A percentile compares a stretch with the other conserved stretches of the same genome.
phyloP scores from a whole-genome alignment of 1,284 basidiomycete genomes.

The Gymnopus androsaceus region DNA sequence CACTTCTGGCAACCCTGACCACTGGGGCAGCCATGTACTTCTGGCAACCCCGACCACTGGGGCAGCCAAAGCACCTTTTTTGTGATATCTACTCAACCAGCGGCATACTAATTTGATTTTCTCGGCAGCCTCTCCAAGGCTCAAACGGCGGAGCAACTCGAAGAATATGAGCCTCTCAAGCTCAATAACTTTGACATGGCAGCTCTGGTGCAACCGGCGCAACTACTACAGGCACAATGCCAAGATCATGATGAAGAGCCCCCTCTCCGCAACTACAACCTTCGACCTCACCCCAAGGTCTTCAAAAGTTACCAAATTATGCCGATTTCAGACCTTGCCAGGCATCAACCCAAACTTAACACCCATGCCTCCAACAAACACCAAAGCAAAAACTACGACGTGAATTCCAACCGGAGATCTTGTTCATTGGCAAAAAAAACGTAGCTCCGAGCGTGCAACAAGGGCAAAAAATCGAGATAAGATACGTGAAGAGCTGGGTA shows the following conservation, averaged over 20 bases:
- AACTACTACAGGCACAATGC: neutral
- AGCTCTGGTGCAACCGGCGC: neutral
- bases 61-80: too few species aligned
- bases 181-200: neutral
- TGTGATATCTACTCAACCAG: too few species aligned
- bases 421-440: neutral
- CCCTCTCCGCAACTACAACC: neutral
- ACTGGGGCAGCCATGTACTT: neutral
- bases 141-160: neutral
- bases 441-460: neutral
- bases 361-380: too few species aligned
- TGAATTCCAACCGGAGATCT: neutral
- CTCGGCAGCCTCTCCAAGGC: neutral
- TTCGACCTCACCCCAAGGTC: neutral
- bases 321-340: neutral
- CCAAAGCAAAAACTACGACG: too few species aligned
- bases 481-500: neutral
- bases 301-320: too few species aligned
- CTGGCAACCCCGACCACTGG: neutral
- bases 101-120: too few species aligned
- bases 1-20: neutral
- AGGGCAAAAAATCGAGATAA: neutral
- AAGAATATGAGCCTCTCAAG: neutral
- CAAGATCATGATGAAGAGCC: neutral
- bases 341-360: neutral